phyloP scores from a whole-genome alignment of 129 eudicot genomes.

The Flaveria trinervia region DNA sequence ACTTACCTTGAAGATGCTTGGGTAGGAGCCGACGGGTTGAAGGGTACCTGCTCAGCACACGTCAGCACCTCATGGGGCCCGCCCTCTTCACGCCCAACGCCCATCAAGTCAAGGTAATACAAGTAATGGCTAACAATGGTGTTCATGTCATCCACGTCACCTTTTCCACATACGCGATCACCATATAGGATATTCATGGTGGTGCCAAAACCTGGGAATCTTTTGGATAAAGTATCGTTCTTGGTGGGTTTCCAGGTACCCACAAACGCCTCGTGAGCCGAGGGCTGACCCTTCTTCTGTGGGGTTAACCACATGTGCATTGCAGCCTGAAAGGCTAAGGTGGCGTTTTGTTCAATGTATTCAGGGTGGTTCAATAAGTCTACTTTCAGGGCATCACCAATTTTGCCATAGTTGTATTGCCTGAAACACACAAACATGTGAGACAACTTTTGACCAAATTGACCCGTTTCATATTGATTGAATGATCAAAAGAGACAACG shows the following conservation, averaged over 20 bases:
- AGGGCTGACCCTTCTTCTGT: constrained; percentile 69
- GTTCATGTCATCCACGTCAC: constrained; percentile 78
- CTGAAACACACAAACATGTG: constrained; percentile 30
- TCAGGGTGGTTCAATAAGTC: constrained; percentile 91
- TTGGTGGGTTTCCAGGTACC: constrained; percentile 96
- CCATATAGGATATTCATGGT: constrained; percentile 90
- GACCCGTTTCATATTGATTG: not conserved
- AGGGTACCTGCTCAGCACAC: constrained; percentile 38
- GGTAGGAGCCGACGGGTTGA: constrained; percentile 37
- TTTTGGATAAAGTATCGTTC: constrained; percentile 76
- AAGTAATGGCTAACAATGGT: constrained; percentile 68
- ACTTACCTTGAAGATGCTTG: constrained; percentile 38
- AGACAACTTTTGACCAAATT: not conserved
- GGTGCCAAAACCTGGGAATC: constrained; percentile 82
- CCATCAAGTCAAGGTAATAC: constrained; percentile 84
- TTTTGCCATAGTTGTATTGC: constrained; percentile 87
- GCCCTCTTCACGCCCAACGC: constrained; percentile 78
- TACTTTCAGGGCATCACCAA: constrained; percentile 73
- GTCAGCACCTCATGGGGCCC: constrained; percentile 75
- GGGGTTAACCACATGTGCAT: constrained; percentile 90
- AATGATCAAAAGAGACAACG: not conserved
- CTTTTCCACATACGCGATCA: constrained; percentile 76
- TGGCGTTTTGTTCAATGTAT: constrained; percentile 91
- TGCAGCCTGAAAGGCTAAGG: constrained; percentile 92
- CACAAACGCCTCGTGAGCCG: constrained; percentile 83